These are phyloP conservation scores for Pelagomonas calceolata DNA, from an alignment of 108 stramenopile genomes.

Conservation along the genomic window DNA sequence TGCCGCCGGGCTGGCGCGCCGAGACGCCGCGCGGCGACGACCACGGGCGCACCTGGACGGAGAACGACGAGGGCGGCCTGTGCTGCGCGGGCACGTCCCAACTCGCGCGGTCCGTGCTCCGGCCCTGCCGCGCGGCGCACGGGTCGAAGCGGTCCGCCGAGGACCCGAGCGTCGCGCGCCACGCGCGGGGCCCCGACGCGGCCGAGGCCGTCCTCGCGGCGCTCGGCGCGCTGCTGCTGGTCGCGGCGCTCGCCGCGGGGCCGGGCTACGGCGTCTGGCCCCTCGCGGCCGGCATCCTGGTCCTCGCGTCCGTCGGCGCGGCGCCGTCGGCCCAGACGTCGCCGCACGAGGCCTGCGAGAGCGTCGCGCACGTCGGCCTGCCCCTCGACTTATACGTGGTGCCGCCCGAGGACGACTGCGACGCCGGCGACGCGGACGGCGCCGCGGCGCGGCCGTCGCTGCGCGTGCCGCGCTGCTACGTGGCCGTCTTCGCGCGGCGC, in stretches of 20 bases:
- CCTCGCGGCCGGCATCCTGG: background rate
- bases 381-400: background rate
- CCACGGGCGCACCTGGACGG: background rate
- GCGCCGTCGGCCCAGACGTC: background rate
- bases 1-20: background rate
- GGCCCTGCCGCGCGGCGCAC: background rate
- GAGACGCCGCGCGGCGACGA: no score
- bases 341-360: background rate
- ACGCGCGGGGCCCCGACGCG: background rate
- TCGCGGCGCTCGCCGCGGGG: background rate
- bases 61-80: background rate
- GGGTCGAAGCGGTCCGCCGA: background rate
- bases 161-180: background rate
- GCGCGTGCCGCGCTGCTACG: background rate
- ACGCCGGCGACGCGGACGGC: background rate
- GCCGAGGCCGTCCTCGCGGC: background rate
- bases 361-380: background rate
- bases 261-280: background rate
- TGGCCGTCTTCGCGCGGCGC: background rate
- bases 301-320: background rate
- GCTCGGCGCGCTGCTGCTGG: background rate
- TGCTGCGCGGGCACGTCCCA: background rate
- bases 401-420: background rate
- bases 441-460: no score
- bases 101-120: background rate